Evolutionary conservation across 768 basidiomycete species (phyloP), one percentile per base, ranked within the genome.

Genomic region (Russula ochroleuca): DNA sequence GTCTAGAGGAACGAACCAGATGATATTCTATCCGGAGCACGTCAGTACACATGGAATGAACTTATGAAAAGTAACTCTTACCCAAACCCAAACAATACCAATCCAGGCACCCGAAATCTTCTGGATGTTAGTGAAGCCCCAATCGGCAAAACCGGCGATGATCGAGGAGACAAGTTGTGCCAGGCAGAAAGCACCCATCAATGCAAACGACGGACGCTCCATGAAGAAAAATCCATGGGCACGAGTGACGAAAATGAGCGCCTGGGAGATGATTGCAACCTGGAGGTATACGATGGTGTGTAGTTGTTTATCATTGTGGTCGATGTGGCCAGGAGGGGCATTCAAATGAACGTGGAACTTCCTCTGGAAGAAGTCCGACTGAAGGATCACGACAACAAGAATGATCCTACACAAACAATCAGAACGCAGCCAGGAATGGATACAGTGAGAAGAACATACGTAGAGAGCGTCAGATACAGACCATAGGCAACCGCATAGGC

Each of bases 251-350:
- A 96, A 96, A 79, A 96, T 97, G 68, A 98, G 81, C 2, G 96
- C 96, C 76, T 98, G 96, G 51, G 96, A 98, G 79, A 98, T 98
- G 77, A 98, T 95, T 65, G 96, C 96, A 63, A 98, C 96, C 78
- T 96, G 93, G 69, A 95, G 84, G 81, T 97, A 96, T 73, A 94
- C 81, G 70, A 97, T 83, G 79, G 88, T 90, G 81, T 96, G 93
- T 6, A 94, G 79, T 69, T 86, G 80, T n/a, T 74, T 75, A 73
- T 92, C 88, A 73, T 90, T 90, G 69, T 79, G 76, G 38, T 75
- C 59, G 54, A 80, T 67, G 13, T 65, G 50, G 2, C 23, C 62
- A n/a, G 69, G 64, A 13, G 65, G 62, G 3, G 71, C 69, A 55
- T 63, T 71, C 70, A 90, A 81, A 0, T 74, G 70, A 56, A 94